Evolutionary conservation across 2,329 filamentous ascomycete species (phyloP), one percentile per base, ranked within the genome.

Genomic region (Didymella exigua): DNA sequence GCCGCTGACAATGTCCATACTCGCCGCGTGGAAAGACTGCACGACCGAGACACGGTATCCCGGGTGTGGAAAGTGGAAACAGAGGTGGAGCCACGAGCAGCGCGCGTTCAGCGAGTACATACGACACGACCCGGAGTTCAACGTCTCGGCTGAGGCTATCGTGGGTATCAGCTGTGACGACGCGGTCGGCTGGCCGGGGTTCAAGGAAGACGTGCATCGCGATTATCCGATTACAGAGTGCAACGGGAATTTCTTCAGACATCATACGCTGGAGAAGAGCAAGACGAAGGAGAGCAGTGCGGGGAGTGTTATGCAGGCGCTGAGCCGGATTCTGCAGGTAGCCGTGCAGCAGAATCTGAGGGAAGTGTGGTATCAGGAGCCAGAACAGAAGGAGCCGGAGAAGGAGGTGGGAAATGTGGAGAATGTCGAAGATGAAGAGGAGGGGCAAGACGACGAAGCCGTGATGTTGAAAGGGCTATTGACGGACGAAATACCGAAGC

Each of bases 81-180:
- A 60, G 13, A 46, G 59, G 8, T 72, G 67, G 66, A 64, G 63
- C 26, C 69, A 71, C 26, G 73, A 75, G 56, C 72, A 75, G 58
- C 58, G 63, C 14, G 73, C 72, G 0, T 73, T 75, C 44, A 64
- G 63, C 2, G 70, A 74, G 49, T 72, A 69, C 43, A 67, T 75
- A 8, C 64, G 73, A 1, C 70, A 74, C 49, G 69, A 72, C 23
- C 72, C 68, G 23, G 64, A 66, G 45, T 63, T 61, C n/a, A 49
- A 61, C 46, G 46, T 42, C 9, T 43, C 40, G 16, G 34, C 58
- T 49, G 21, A 70, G 40, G 66, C 64, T 5, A 65, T 71, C 26
- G 63, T 70, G n/a, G 54, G 24, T 10, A 68, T 75, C 23, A 60
- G 63, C 6, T 76, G 74, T 57, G 66, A 73, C 44, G 72, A 75